Evolutionary conservation across 257 asterid genomes (phyloP).

Genomic region (Solanum sitiens): DNA sequence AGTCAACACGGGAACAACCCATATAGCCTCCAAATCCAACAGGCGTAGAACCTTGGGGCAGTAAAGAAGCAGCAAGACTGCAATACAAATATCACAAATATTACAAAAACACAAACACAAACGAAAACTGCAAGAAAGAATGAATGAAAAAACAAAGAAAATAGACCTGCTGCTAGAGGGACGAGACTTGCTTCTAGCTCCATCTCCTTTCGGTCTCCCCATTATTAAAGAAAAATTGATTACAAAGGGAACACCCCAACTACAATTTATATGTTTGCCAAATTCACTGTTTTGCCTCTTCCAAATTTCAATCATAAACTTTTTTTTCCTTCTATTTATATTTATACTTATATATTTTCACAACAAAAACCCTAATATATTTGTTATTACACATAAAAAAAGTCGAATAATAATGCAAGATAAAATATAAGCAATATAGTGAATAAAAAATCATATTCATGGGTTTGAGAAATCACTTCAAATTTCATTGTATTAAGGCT

Average conservation of each 20-base stretch:
- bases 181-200: conserved; percentile 90
- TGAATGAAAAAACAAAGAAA: background rate
- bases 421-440: background rate
- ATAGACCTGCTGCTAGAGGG: conserved; percentile 97
- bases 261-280: background rate
- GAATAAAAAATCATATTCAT: no score
- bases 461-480: no score
- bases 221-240: conserved; percentile 13
- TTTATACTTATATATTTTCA: background rate
- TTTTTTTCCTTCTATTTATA: background rate
- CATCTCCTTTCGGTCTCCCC: conserved; percentile 97
- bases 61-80: conserved; percentile 86
- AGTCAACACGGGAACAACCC: conserved; percentile 79
- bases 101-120: background rate
- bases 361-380: background rate
- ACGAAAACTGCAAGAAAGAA: background rate
- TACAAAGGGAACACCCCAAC: background rate
- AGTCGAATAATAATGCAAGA: background rate
- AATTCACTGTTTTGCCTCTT: background rate
- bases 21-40: conserved; percentile 94
- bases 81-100: background rate
- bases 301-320: background rate
- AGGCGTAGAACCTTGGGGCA: conserved; percentile 65
- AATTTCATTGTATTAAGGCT: no score
- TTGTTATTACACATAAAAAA: background rate